Evolutionary conservation across 129 eudicot species (phyloP).

Genomic region (Centella asiatica): DNA sequence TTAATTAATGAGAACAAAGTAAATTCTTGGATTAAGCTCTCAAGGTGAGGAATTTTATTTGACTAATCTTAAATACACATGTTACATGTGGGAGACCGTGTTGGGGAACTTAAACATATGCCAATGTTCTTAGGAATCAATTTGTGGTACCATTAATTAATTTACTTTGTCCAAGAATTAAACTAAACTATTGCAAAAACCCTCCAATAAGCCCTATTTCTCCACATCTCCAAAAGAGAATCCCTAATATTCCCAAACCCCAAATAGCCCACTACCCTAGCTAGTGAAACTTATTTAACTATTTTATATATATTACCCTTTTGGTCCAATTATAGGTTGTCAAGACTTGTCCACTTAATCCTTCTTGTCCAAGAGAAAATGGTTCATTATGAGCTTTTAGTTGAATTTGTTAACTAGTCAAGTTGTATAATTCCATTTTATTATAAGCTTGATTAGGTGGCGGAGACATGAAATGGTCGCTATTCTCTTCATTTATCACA

Average conservation of each 20-base stretch:
- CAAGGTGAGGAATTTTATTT: conserved; percentile 22
- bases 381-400: too few species aligned
- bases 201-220: conserved; percentile 22
- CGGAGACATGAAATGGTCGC: too few species aligned
- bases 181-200: conserved; percentile 10
- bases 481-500: too few species aligned
- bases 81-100: conserved; percentile 74
- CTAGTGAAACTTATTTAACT: conserved; percentile 21
- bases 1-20: conserved; percentile 32
- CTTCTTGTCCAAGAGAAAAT: too few species aligned
- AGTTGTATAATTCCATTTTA: too few species aligned
- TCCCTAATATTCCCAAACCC: conserved; percentile 36
- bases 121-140: conserved; percentile 24
- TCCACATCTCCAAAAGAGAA: conserved; percentile 24
- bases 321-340: conserved; percentile 22
- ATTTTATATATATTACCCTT: background rate
- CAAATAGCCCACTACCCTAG: conserved; percentile 19
- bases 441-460: too few species aligned
- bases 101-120: conserved; percentile 27
- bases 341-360: conserved; percentile 10
- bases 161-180: conserved; percentile 13
- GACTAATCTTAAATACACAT: conserved; percentile 43
- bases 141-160: conserved; percentile 13
- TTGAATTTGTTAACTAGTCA: too few species aligned
- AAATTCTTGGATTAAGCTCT: conserved; percentile 53